Evolutionary conservation across 352 stramenopile species (phyloP).

Genomic region (Pythium utonaiense): DNA sequence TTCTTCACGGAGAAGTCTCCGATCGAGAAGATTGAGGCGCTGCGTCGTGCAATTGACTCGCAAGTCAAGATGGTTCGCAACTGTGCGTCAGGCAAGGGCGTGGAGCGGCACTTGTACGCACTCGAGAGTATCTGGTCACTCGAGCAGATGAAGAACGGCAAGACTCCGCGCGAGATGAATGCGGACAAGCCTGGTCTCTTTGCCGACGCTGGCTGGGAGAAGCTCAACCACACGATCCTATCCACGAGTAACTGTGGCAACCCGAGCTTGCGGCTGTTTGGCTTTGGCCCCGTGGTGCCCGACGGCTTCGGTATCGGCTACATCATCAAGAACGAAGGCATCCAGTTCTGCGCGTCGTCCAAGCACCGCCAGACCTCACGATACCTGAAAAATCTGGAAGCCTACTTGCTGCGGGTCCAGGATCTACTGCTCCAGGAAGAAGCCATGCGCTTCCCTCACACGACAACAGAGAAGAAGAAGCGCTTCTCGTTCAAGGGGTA

Average conservation of each 20-base stretch:
- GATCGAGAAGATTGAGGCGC: constrained; percentile 88
- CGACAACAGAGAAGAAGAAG: constrained; percentile 41
- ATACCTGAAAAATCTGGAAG: constrained; percentile 83
- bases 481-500: constrained; percentile 64
- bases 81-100: constrained; percentile 86
- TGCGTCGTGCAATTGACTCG: constrained; percentile 78
- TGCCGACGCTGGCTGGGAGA: constrained; percentile 81
- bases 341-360: constrained; percentile 86
- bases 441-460: constrained; percentile 72
- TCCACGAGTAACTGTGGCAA: constrained; percentile 97
- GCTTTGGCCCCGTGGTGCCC: constrained; percentile 90
- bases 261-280: constrained; percentile 91
- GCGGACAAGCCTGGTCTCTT: constrained; percentile 79
- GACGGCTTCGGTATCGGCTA: constrained; percentile 97
- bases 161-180: constrained; percentile 19
- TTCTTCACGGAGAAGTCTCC: constrained; percentile 80
- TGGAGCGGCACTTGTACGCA: constrained; percentile 93
- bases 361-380: constrained; percentile 80
- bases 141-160: constrained; percentile 35
- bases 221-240: constrained; percentile 93
- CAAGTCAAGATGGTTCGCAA: constrained; percentile 91
- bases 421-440: constrained; percentile 78
- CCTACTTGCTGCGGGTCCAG: constrained; percentile 74
- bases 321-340: constrained; percentile 95
- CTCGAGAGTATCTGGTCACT: constrained; percentile 88